Percentiles rank a stretch among this genome's conserved stretches.
These are phyloP conservation scores for Gonapodya prolifera DNA, from an alignment of 192 early-diverging fungal species.

Conservation along the genomic window DNA sequence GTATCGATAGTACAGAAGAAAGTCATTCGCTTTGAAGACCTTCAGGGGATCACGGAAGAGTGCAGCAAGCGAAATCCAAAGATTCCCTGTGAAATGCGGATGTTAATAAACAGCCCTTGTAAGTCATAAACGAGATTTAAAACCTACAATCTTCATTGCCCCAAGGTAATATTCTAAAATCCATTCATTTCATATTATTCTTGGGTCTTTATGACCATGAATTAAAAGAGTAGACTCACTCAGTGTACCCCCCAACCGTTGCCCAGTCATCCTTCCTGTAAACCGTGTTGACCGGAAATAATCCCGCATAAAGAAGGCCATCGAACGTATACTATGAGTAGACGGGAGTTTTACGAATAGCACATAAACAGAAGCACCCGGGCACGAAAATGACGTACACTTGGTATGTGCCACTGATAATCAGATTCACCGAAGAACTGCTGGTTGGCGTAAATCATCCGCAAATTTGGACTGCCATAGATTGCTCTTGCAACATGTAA, in stretches of 20 bases:
- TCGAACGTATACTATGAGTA: background rate
- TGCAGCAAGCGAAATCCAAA: background rate
- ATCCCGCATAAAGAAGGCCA: background rate
- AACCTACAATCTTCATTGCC: conserved; percentile 2
- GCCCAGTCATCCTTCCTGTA: conserved; percentile 1
- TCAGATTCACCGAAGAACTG: conserved; percentile 4
- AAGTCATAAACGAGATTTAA: background rate
- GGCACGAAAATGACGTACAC: background rate
- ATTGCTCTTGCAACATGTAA: background rate
- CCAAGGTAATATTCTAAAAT: background rate
- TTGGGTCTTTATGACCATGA: background rate
- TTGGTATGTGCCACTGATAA: background rate
- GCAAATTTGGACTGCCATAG: background rate
- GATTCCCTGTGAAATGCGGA: background rate
- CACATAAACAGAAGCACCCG: background rate
- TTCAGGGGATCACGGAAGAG: background rate
- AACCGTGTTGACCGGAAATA: conserved; percentile 2
- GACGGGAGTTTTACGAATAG: background rate
- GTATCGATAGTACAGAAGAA: conserved; percentile 1
- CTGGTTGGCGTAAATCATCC: conserved; percentile 2
- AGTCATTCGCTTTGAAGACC: background rate
- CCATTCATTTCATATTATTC: background rate
- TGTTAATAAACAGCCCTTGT: background rate
- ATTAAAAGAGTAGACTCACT: no score
- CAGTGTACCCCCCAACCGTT: conserved; percentile 2